Percentiles rank a stretch among this genome's conserved stretches.
Conservation (phyloP, 208 protist species). For the Acanthamoeba royreba region DNA sequence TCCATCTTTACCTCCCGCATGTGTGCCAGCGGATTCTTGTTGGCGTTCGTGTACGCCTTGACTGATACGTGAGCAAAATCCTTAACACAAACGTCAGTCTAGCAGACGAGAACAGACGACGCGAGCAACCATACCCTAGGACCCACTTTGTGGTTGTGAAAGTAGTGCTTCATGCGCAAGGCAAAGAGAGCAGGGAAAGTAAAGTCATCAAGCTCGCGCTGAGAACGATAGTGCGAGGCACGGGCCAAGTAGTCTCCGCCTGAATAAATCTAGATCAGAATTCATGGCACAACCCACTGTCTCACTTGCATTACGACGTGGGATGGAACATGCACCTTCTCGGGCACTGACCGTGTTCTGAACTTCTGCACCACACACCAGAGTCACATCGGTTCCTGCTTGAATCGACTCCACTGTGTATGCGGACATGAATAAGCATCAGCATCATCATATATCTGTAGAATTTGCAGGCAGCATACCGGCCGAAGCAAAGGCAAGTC, state of each 20-base stretch:
- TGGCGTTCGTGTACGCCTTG: conserved; percentile 88
- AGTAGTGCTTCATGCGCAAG: conserved; percentile 25
- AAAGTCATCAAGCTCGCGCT: conserved; percentile 88
- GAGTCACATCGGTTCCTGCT: conserved; percentile 78
- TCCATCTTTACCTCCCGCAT: conserved; percentile 80
- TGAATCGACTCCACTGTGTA: conserved; percentile 42
- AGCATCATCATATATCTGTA: neutral
- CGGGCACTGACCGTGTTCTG: conserved; percentile 85
- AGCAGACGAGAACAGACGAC: neutral
- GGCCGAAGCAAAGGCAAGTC: conserved; percentile 79
- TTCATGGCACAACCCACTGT: neutral
- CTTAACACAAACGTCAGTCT: conserved; percentile 1
- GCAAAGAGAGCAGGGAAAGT: conserved; percentile 89
- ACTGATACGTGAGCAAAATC: conserved; percentile 84
- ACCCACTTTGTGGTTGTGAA: neutral
- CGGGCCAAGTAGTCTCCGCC: conserved; percentile 87
- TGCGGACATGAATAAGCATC: neutral
- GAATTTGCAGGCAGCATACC: conserved; percentile 56
- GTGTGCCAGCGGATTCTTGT: conserved; percentile 88
- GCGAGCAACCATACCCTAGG: neutral
- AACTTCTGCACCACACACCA: conserved; percentile 87
- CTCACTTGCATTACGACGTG: neutral
- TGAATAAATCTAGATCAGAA: neutral
- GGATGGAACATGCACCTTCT: conserved; percentile 59
- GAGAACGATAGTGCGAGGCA: conserved; percentile 84